Base-by-base conservation (phyloP, 2,329 filamentous ascomycete species). In the Rhinocladiella mackenziei region DNA sequence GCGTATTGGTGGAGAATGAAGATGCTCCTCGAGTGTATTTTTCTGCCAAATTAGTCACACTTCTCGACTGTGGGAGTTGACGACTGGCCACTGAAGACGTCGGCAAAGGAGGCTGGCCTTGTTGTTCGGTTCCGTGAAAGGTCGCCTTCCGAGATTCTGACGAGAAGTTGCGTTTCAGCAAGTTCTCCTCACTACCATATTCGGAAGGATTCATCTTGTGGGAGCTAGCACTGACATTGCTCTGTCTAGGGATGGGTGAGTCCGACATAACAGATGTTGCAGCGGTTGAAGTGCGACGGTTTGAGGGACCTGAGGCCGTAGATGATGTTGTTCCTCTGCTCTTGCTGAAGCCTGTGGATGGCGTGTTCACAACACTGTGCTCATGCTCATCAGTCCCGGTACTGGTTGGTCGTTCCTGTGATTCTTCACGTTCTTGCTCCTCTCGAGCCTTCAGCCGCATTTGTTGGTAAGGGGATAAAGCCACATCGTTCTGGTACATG, bases 211-310 rank as follows among this genome's bases (percentile, higher is more conserved):
- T 25, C 22, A 34, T 34, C 19, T 44, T n/a, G 31, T 52, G 47
- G 8, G 44, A 55, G 11, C 36, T 22, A 6, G 49, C 44, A 14
- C 42, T 48, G 14, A 39, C 39, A 29, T 50, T 51, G 25, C 51
- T 50, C 18, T 63, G 61, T 14, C 62, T 57, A 9, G 53, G 53
- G 11, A 50, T 41, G 18, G 56, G 67, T 55, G n/a, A 64, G 63
- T 91, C 86, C 0, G 89, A 94, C n/a, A 82, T 80, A 38, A 94
- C 72, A 0, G 91, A 96, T 0, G 89, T 96, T 2, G 88, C 89
- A 5, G 89, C 86, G 1, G 89, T 95, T 0, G 91, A 96, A 43
- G 80, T 82, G 19, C 86, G 81, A 18, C 79, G 78, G 28, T 81
- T 76, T 0, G 80, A 81, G 4, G 80, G 83, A 4, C 72, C 75